These are phyloP conservation scores for Chlamydomonas incerta DNA, from an alignment of 139 green algal genomes.

Conservation along the genomic window DNA sequence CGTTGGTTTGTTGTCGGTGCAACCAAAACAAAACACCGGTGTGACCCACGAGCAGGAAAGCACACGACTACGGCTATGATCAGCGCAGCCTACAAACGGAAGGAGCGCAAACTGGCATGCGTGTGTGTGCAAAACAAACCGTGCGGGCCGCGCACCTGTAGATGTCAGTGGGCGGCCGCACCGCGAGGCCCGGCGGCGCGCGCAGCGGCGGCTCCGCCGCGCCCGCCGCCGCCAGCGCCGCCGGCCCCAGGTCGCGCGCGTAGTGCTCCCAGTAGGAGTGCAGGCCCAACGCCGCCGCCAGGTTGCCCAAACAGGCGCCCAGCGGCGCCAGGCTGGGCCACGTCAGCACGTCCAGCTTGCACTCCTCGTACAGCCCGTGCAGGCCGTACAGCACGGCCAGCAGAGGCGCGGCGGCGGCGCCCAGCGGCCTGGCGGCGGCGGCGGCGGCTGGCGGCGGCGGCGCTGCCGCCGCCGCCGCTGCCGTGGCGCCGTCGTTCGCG, in stretches of 20 bases:
- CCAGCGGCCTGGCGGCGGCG: not conserved
- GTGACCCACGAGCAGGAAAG: too few species aligned
- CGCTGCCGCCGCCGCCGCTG: not conserved
- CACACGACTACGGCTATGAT: too few species aligned
- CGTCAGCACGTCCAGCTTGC: slow-evolving; percentile 70
- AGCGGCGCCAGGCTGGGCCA: slow-evolving; percentile 66
- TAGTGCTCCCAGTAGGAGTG: slow-evolving; percentile 72
- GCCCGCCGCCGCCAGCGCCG: slow-evolving; percentile 8
- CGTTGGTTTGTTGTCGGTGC: too few species aligned
- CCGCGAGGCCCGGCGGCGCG: slow-evolving; percentile 1
- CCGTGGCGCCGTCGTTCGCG: too few species aligned
- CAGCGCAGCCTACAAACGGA: too few species aligned
- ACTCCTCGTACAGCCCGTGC: slow-evolving; percentile 82
- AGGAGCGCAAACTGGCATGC: too few species aligned
- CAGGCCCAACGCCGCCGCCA: slow-evolving; percentile 44
- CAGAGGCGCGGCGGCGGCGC: slow-evolving; percentile 32
- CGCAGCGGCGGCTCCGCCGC: slow-evolving; percentile 24
- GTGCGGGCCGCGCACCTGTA: slow-evolving; percentile 47
- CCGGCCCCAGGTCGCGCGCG: slow-evolving; percentile 63
- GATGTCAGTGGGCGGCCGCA: slow-evolving; percentile 33
- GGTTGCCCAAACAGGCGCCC: slow-evolving; percentile 45
- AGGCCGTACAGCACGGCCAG: slow-evolving; percentile 65
- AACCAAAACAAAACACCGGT: too few species aligned
- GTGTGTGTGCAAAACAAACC: too few species aligned
- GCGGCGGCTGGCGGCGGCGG: not conserved